Conservation (phyloP, 352 stramenopile genomes). For the Phytophthora pseudosyringae region DNA sequence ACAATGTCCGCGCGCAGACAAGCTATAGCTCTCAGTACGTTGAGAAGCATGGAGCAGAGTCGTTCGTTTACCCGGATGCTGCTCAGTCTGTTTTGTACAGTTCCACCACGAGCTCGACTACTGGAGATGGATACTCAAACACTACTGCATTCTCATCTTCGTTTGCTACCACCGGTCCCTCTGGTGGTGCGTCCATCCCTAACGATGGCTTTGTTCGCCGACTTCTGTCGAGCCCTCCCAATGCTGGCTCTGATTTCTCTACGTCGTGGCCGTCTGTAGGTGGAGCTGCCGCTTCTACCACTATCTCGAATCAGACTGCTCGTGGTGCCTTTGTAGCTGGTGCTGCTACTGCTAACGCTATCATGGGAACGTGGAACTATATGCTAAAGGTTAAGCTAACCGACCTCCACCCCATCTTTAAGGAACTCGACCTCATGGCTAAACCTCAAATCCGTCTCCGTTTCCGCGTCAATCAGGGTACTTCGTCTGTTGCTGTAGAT, state of each 20-base stretch:
- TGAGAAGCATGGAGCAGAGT: conserved; percentile 38
- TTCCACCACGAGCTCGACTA: neutral
- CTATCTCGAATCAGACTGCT: conserved; percentile 17
- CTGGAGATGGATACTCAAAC: conserved; percentile 33
- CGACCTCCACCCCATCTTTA: conserved; percentile 2
- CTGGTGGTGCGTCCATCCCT: neutral
- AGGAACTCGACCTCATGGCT: conserved; percentile 8
- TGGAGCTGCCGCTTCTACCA: neutral
- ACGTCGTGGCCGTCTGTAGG: no score
- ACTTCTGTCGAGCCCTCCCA: no score
- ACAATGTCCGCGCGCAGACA: conserved; percentile 23
- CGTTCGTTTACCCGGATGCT: conserved; percentile 35
- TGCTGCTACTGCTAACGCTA: conserved; percentile 7
- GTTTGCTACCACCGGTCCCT: neutral
- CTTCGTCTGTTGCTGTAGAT: conserved; percentile 1
- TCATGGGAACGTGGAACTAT: conserved; percentile 14
- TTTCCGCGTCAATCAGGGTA: conserved; percentile 9
- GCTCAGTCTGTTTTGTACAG: conserved; percentile 4
- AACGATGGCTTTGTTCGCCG: no score
- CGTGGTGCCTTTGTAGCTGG: conserved; percentile 15
- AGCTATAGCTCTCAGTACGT: conserved; percentile 25
- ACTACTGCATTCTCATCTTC: conserved; percentile 10
- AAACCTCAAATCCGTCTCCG: conserved; percentile 11
- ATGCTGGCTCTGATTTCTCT: no score
- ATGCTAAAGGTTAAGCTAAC: conserved; percentile 15